phyloP scores from a whole-genome alignment of 257 asterid species.

The Coffea canephora region DNA sequence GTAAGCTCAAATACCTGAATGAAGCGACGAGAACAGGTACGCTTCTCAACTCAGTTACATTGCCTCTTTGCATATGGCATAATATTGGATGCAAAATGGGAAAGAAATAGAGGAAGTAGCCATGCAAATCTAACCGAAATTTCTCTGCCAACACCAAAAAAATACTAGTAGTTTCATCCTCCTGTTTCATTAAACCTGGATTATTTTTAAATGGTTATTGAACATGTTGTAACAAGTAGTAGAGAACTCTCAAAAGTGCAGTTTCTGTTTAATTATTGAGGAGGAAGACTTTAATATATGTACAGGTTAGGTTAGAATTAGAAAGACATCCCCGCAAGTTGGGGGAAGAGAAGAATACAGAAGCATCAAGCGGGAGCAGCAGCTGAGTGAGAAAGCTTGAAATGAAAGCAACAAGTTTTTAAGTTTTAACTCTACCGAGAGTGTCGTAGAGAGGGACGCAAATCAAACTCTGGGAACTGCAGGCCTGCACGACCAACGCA shows the following conservation, averaged over 20 bases:
- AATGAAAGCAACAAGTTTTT: not conserved
- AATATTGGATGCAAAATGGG: not conserved
- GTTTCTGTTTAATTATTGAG: not conserved
- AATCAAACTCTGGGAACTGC: constrained; percentile 70
- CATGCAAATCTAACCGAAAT: not conserved
- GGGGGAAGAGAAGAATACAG: not conserved
- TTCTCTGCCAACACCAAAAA: too few species aligned
- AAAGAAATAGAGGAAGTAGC: not conserved
- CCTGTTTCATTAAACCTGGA: not conserved
- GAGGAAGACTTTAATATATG: not conserved
- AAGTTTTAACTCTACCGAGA: constrained; percentile 47
- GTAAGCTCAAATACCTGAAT: too few species aligned
- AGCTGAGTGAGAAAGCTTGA: too few species aligned
- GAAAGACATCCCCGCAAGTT: not conserved
- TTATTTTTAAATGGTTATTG: not conserved
- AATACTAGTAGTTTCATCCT: not conserved
- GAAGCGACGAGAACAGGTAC: not conserved
- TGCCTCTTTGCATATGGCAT: not conserved
- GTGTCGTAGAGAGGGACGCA: constrained; percentile 97
- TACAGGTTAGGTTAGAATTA: too few species aligned
- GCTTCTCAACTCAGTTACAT: not conserved
- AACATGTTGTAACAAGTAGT: not conserved
- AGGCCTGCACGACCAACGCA: constrained; percentile 55
- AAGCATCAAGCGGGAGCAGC: too few species aligned
- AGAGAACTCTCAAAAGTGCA: not conserved